Evolutionary conservation across 306 rosid species (phyloP).

Genomic region (Mimosa pudica): DNA sequence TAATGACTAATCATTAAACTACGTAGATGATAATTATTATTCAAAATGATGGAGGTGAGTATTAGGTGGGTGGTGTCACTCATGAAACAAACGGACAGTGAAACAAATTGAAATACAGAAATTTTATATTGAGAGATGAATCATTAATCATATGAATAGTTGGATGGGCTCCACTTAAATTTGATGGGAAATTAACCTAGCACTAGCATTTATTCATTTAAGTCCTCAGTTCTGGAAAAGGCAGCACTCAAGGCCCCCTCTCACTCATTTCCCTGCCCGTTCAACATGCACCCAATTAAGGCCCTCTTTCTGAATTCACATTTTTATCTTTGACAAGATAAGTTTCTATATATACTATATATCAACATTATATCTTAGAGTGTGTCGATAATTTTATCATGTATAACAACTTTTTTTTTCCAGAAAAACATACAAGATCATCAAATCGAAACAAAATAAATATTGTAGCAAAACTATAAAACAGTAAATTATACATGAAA

Average conservation of each 20-base stretch:
- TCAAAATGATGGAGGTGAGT: constrained; percentile 2
- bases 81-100: constrained; percentile 14
- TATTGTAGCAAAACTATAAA: background rate
- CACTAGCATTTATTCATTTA: constrained; percentile 32
- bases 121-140: too few relatives aligned
- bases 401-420: too few relatives aligned
- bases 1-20: background rate
- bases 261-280: constrained; percentile 78
- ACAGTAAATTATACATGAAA: background rate
- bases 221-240: constrained; percentile 54
- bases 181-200: constrained; percentile 21
- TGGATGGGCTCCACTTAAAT: background rate
- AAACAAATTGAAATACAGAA: constrained; percentile 19
- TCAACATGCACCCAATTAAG: constrained; percentile 97
- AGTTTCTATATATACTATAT: background rate
- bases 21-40: background rate
- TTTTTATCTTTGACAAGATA: background rate
- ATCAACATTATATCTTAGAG: background rate
- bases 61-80: background rate
- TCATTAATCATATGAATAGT: background rate
- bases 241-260: constrained; percentile 50
- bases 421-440: too few relatives aligned
- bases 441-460: background rate
- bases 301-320: constrained; percentile 42
- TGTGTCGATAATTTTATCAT: background rate